Evolutionary conservation across 1,284 basidiomycete genomes (phyloP).

Genomic region (Cystobasidiaceae sp.): DNA sequence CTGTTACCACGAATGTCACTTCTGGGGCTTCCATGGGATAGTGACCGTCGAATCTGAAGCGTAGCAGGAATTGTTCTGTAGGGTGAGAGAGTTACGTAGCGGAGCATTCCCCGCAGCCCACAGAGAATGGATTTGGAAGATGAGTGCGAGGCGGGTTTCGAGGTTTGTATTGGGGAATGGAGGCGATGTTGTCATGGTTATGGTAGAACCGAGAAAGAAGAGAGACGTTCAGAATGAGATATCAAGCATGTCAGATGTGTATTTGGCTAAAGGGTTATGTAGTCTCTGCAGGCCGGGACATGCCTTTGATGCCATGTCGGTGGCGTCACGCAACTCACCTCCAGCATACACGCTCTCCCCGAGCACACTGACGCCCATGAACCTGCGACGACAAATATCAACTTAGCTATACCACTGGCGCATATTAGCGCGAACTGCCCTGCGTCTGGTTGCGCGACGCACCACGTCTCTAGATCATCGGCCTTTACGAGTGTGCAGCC

Average conservation of each 20-base stretch:
- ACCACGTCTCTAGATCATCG: conserved; percentile 29
- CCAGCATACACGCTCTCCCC: conserved; percentile 28
- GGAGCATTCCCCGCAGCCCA: neutral
- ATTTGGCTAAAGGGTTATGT: too few relatives aligned
- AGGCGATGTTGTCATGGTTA: too few relatives aligned
- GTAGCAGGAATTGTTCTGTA: conserved; percentile 41
- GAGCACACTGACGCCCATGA: conserved; percentile 23
- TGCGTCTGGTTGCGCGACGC: neutral
- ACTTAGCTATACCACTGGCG: neutral
- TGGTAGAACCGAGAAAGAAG: too few relatives aligned
- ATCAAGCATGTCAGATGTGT: too few relatives aligned
- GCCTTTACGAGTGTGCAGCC: conserved; percentile 29
- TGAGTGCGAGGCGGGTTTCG: neutral
- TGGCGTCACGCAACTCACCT: conserved; percentile 13
- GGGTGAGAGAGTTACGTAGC: neutral
- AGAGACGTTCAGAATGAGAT: too few relatives aligned
- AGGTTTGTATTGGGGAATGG: too few relatives aligned
- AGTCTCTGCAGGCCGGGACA: neutral
- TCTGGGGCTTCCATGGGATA: conserved; percentile 46
- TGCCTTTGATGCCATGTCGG: neutral
- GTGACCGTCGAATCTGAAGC: conserved; percentile 42
- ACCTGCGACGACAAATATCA: neutral
- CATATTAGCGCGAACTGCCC: neutral
- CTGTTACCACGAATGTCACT: conserved; percentile 42
- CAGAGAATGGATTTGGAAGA: neutral